A percentile compares a stretch with the other conserved stretches of the same genome.
These are phyloP conservation scores for Arctostaphylos glauca DNA, from an alignment of 148 eudicot species.

Conservation along the genomic window DNA sequence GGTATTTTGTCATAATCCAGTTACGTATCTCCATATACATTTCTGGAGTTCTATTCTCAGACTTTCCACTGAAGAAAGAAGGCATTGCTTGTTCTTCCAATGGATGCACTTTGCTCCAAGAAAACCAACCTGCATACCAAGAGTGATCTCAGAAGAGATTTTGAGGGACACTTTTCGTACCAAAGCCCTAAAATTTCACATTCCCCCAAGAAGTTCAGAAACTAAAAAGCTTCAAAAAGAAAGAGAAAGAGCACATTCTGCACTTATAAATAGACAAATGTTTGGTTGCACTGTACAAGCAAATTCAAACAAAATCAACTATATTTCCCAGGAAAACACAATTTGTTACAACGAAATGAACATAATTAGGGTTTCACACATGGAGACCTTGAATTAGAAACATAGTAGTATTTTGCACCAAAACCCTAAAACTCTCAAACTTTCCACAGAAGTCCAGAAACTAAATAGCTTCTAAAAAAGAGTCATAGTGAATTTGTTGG, in stretches of 20 bases:
- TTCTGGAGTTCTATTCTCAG: conserved; percentile 68
- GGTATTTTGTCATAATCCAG: conserved; percentile 86
- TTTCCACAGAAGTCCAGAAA: too few species aligned
- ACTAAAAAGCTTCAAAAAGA: not conserved
- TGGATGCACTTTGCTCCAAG: conserved; percentile 76
- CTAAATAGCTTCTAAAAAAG: too few species aligned
- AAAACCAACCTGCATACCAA: conserved; percentile 78
- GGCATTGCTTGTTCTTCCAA: conserved; percentile 69
- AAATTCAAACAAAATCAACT: conserved; percentile 11
- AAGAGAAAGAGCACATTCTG: too few species aligned
- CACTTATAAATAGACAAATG: too few species aligned
- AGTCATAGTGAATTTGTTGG: too few species aligned
- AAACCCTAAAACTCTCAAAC: too few species aligned
- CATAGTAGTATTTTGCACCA: too few species aligned
- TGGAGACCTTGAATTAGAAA: too few species aligned
- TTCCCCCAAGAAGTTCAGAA: not conserved
- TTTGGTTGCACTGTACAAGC: not conserved
- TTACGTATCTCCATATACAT: conserved; percentile 76
- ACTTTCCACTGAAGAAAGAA: conserved; percentile 80
- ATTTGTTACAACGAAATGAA: not conserved
- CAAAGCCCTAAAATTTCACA: conserved; percentile 13
- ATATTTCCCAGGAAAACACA: not conserved
- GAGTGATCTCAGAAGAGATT: not conserved
- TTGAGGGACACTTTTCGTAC: not conserved
- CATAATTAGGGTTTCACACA: conserved; percentile 4